A percentile compares a stretch with the other conserved stretches of the same genome.
These are phyloP conservation scores for Avena insularis DNA, from an alignment of 176 grass and related monocot genomes.

Conservation along the genomic window DNA sequence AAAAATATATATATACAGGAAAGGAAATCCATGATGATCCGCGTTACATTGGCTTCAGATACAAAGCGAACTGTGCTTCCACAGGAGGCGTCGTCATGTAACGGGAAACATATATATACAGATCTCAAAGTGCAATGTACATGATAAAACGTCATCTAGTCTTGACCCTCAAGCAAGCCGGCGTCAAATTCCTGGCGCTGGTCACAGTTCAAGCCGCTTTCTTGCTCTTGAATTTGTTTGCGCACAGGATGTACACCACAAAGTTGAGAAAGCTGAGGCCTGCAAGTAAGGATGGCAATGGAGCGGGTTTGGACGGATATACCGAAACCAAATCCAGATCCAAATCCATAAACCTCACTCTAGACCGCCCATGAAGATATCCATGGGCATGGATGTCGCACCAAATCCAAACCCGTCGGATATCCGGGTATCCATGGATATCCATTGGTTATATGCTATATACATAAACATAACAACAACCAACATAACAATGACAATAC, in stretches of 20 bases:
- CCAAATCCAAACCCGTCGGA: too few species aligned
- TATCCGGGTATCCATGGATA: too few species aligned
- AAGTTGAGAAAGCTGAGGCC: slow-evolving; percentile 73
- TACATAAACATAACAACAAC: too few species aligned
- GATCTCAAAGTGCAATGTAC: background rate
- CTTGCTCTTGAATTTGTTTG: slow-evolving; percentile 75
- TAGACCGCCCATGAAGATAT: too few species aligned
- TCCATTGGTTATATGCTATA: too few species aligned
- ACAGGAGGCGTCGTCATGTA: background rate
- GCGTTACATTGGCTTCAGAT: background rate
- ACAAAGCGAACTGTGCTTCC: background rate
- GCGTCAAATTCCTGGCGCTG: background rate
- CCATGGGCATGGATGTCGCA: too few species aligned
- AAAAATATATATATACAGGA: slow-evolving; percentile 5
- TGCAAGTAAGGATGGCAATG: too few species aligned
- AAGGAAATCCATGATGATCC: background rate
- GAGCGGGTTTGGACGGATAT: too few species aligned
- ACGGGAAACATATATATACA: slow-evolving; percentile 30
- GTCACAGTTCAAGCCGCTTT: slow-evolving; percentile 56
- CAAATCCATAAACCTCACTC: too few species aligned
- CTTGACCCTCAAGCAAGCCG: background rate
- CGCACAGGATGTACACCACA: slow-evolving; percentile 62
- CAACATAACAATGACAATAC: too few species aligned
- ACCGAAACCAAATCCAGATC: too few species aligned
- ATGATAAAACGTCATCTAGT: background rate